Evolutionary conservation across 768 basidiomycete genomes (phyloP).

Genomic region (Termitomyces eurrhizus): DNA sequence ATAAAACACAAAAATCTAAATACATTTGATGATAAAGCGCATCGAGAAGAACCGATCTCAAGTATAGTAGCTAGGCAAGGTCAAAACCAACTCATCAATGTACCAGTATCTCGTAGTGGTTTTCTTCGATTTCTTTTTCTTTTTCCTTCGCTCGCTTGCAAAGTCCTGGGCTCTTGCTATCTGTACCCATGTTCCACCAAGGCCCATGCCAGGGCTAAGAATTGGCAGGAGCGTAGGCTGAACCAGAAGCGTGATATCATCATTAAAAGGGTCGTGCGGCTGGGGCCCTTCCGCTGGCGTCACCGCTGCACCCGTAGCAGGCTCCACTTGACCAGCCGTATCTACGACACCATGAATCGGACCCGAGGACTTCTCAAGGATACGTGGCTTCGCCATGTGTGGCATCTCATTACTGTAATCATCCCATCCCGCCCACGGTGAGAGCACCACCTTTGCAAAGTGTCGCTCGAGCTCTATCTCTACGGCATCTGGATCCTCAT

Average conservation of each 20-base stretch:
- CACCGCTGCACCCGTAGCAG: constrained; percentile 21
- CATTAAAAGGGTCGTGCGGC: constrained; percentile 48
- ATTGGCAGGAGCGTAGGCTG: constrained; percentile 38
- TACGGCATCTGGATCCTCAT: constrained; percentile 28
- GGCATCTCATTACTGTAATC: constrained; percentile 25
- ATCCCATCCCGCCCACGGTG: constrained; percentile 42
- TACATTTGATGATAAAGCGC: background rate
- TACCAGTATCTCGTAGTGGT: constrained; percentile 36
- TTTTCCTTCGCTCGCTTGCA: constrained; percentile 18
- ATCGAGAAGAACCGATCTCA: background rate
- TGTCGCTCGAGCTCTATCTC: constrained; percentile 33
- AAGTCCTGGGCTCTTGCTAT: constrained; percentile 38
- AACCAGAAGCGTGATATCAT: constrained; percentile 58
- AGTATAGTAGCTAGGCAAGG: constrained; percentile 34
- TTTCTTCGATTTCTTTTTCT: constrained; percentile 32
- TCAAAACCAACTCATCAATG: constrained; percentile 34
- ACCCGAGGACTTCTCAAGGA: constrained; percentile 32
- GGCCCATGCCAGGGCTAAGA: constrained; percentile 51
- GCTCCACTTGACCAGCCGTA: constrained; percentile 11
- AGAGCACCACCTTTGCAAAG: constrained; percentile 34
- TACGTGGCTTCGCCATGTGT: constrained; percentile 31
- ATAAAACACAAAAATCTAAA: too few relatives aligned
- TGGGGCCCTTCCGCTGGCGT: constrained; percentile 14
- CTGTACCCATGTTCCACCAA: constrained; percentile 69
- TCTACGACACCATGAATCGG: constrained; percentile 20